Percentiles rank a stretch among this genome's conserved stretches.
These are phyloP conservation scores for Candida corydali DNA, from an alignment of 805 yeast genomes.

Conservation along the genomic window DNA sequence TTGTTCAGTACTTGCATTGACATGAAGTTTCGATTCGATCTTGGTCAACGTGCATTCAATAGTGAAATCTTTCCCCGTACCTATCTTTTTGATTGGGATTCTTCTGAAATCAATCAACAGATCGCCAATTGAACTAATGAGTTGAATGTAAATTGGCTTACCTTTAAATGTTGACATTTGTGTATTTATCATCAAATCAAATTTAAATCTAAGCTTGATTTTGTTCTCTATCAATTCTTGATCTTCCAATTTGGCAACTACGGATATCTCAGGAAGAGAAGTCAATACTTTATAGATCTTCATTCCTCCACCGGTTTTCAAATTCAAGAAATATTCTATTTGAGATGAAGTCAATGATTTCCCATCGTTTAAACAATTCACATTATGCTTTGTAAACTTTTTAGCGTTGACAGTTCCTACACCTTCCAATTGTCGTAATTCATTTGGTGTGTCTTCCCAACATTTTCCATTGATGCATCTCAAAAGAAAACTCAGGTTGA, in stretches of 20 bases:
- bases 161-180: conserved; percentile 27
- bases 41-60: conserved; percentile 17
- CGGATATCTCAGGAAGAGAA: conserved; percentile 31
- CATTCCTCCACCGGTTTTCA: conserved; percentile 37
- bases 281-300: conserved; percentile 31
- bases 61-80: conserved; percentile 19
- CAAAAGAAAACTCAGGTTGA: conserved; percentile 31
- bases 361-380: conserved; percentile 29
- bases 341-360: conserved; percentile 21
- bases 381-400: conserved; percentile 31
- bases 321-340: conserved; percentile 38
- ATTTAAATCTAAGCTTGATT: conserved; percentile 1
- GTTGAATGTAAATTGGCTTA: conserved; percentile 23
- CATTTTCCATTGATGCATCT: conserved; percentile 41
- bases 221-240: conserved; percentile 1
- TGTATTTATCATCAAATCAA: conserved; percentile 2
- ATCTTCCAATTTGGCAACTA: not conserved
- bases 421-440: conserved; percentile 45
- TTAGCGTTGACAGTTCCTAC: conserved; percentile 40
- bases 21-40: conserved; percentile 18
- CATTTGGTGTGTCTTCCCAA: conserved; percentile 48
- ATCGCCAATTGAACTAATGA: conserved; percentile 21
- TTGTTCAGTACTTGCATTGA: conserved; percentile 35
- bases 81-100: conserved; percentile 22
- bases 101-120: conserved; percentile 43